phyloP scores from a whole-genome alignment of 73 alveolate species.

The Symbiodinium pilosum region DNA sequence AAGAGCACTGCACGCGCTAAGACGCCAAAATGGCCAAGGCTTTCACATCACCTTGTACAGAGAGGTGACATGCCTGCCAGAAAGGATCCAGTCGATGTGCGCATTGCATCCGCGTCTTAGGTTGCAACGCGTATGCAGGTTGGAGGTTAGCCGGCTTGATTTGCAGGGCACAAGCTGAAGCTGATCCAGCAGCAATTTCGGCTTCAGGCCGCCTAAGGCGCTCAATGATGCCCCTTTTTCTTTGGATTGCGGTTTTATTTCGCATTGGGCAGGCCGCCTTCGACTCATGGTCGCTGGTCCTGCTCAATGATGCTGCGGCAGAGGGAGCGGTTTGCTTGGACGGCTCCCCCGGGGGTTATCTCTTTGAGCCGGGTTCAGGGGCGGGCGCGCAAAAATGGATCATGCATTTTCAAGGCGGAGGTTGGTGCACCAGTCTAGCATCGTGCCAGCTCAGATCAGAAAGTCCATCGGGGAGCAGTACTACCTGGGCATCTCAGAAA shows the following conservation, averaged over 20 bases:
- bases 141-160: too few relatives aligned
- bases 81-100: too few relatives aligned
- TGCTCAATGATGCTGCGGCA: neutral
- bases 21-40: too few relatives aligned
- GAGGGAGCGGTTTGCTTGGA: neutral
- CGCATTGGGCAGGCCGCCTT: neutral
- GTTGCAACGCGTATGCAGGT: too few relatives aligned
- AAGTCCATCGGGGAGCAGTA: neutral
- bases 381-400: neutral
- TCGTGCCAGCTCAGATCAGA: neutral
- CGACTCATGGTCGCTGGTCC: neutral
- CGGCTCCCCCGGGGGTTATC: neutral
- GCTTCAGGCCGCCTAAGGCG: too few relatives aligned
- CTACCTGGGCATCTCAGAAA: constrained; percentile 13
- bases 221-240: too few relatives aligned
- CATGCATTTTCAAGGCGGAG: constrained; percentile 22
- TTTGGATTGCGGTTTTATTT: neutral
- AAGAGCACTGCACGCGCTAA: neutral
- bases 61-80: neutral
- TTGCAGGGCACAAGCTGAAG: too few relatives aligned
- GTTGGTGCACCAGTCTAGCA: constrained; percentile 12
- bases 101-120: too few relatives aligned
- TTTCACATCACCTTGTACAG: constrained; percentile 20
- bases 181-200: too few relatives aligned
- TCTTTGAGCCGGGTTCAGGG: neutral